These are phyloP conservation scores for Tricholoma hemisulphureum DNA, from an alignment of 768 basidiomycete species.

Conservation along the genomic window DNA sequence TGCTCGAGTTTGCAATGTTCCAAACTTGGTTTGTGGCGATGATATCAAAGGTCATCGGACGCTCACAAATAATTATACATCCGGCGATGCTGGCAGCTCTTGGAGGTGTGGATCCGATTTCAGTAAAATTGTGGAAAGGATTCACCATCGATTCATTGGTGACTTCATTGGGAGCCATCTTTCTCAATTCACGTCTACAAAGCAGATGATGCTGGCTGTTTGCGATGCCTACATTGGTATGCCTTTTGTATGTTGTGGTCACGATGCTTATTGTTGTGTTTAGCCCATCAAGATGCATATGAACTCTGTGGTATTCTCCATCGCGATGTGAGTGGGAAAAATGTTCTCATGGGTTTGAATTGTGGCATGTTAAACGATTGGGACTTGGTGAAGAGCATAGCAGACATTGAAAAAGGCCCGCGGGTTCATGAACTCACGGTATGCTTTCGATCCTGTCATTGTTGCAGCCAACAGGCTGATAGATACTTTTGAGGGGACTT, in stretches of 20 bases:
- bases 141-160: conserved; percentile 19
- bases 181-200: conserved; percentile 9
- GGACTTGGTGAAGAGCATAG: background rate
- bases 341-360: background rate
- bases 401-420: background rate
- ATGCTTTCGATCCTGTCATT: background rate
- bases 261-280: background rate
- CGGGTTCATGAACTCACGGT: conserved; percentile 2
- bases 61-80: background rate
- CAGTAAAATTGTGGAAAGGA: conserved; percentile 4
- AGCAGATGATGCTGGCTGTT: conserved; percentile 12
- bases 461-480: background rate
- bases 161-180: conserved; percentile 13
- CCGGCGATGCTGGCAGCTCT: background rate
- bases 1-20: conserved; percentile 17
- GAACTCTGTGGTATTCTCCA: background rate
- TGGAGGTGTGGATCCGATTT: conserved; percentile 12
- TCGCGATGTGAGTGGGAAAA: conserved; percentile 2
- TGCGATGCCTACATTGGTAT: conserved; percentile 21
- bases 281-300: conserved; percentile 5
- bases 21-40: conserved; percentile 23
- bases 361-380: conserved; percentile 2
- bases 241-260: background rate
- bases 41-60: conserved; percentile 23
- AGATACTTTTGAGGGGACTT: conserved; percentile 1